Percentiles rank a stretch among this genome's conserved stretches.
phyloP scores from a whole-genome alignment of 2,329 filamentous ascomycete genomes.

The Exserohilum turcica region DNA sequence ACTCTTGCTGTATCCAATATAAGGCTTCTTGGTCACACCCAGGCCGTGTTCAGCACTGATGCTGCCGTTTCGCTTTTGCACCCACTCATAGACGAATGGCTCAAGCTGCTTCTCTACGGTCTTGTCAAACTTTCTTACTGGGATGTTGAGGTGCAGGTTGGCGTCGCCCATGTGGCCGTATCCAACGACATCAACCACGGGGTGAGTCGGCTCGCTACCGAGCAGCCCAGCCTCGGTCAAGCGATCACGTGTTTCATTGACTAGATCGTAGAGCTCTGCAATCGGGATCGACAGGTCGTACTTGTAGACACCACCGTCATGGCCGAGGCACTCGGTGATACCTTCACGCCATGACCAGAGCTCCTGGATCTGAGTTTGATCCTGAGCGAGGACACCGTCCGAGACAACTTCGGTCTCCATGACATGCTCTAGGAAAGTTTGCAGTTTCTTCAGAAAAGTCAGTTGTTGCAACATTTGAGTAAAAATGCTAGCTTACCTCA shows the following conservation, averaged over 20 bases:
- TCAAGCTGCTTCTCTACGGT: constrained; percentile 85
- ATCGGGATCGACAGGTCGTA: constrained; percentile 97
- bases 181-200: constrained; percentile 87
- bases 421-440: constrained; percentile 86
- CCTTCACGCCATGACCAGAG: constrained; percentile 95
- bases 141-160: constrained; percentile 92
- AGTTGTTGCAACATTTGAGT: not conserved
- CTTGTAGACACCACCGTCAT: constrained; percentile 96
- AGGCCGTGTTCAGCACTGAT: constrained; percentile 97
- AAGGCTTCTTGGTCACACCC: constrained; percentile 93
- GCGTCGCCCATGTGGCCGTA: constrained; percentile 99
- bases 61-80: constrained; percentile 81
- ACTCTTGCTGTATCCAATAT: constrained; percentile 88
- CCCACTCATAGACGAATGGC: constrained; percentile 98
- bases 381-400: constrained; percentile 90
- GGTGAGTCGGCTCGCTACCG: constrained; percentile 71
- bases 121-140: constrained; percentile 81
- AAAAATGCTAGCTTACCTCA: constrained; percentile 48
- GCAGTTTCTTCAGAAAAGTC: constrained; percentile 69
- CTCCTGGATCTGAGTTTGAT: constrained; percentile 83
- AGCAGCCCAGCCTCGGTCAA: constrained; percentile 76
- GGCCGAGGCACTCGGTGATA: constrained; percentile 84
- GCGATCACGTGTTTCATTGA: constrained; percentile 79
- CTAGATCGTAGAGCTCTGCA: constrained; percentile 81
- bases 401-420: constrained; percentile 85